phyloP scores from a whole-genome alignment of 2,329 filamentous ascomycete genomes.

The Cytospora piceicola region DNA sequence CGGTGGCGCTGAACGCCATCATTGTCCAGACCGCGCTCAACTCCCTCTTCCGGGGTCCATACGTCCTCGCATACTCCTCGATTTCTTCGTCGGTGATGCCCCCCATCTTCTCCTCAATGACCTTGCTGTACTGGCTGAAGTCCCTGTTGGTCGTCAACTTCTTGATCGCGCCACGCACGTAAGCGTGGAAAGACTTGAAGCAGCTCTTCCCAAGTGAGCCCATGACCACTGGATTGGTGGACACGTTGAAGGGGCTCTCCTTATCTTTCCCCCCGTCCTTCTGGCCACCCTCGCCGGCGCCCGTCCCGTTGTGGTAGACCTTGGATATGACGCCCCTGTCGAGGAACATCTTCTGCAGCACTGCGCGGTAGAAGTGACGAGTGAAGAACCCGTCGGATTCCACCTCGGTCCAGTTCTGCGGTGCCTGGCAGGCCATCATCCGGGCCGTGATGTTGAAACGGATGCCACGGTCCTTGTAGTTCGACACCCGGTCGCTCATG shows the following conservation, averaged over 20 bases:
- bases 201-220: slow-evolving; percentile 81
- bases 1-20: slow-evolving; percentile 92
- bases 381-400: slow-evolving; percentile 91
- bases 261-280: slow-evolving; percentile 10
- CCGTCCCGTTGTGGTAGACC: slow-evolving; percentile 47
- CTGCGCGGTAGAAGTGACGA: slow-evolving; percentile 87
- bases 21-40: slow-evolving; percentile 87
- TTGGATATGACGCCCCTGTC: slow-evolving; percentile 77
- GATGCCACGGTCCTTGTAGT: slow-evolving; percentile 65
- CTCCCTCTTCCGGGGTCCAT: slow-evolving; percentile 72
- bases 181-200: slow-evolving; percentile 74
- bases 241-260: slow-evolving; percentile 55
- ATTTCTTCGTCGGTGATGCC: slow-evolving; percentile 77
- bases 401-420: slow-evolving; percentile 81
- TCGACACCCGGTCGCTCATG: slow-evolving; percentile 75
- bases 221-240: slow-evolving; percentile 81
- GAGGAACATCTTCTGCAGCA: slow-evolving; percentile 90
- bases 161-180: slow-evolving; percentile 77
- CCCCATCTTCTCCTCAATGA: slow-evolving; percentile 68
- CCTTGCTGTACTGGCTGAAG: slow-evolving; percentile 59
- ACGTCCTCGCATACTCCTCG: slow-evolving; percentile 67
- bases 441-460: slow-evolving; percentile 93
- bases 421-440: slow-evolving; percentile 98
- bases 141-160: slow-evolving; percentile 68
- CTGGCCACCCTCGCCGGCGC: slow-evolving; percentile 12